These are phyloP conservation scores for Fraxinus angustifolia DNA, from an alignment of 305 asterid genomes.

Conservation along the genomic window DNA sequence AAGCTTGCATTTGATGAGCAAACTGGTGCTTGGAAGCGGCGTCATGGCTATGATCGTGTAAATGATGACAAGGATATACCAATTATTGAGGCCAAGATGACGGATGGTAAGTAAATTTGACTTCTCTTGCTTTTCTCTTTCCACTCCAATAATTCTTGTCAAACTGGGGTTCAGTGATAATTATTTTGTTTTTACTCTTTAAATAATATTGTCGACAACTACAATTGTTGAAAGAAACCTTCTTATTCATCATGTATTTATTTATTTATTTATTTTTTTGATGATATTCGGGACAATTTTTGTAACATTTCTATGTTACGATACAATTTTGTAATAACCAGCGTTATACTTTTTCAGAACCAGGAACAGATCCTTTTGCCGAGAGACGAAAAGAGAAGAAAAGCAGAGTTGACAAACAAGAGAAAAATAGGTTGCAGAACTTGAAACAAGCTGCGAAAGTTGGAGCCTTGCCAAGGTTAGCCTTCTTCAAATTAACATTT, in stretches of 20 bases:
- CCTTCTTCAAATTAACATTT: constrained; percentile 9
- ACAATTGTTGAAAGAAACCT: not conserved
- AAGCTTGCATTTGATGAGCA: constrained; percentile 82
- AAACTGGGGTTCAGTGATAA: not conserved
- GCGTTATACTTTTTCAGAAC: constrained; percentile 40
- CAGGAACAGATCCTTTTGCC: constrained; percentile 91
- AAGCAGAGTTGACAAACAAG: constrained; percentile 74
- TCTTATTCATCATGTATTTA: not conserved
- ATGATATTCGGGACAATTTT: constrained; percentile 1
- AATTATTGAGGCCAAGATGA: constrained; percentile 85
- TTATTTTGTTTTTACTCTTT: not conserved
- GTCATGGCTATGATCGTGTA: constrained; percentile 86
- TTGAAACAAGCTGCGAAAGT: constrained; percentile 79
- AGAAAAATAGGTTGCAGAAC: constrained; percentile 66
- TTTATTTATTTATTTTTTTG: not conserved
- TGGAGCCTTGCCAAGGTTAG: constrained; percentile 90
- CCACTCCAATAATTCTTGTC: not conserved
- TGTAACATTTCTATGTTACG: not conserved
- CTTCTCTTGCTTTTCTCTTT: not conserved
- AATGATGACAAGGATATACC: constrained; percentile 90
- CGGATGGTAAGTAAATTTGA: constrained; percentile 55
- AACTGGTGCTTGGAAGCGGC: constrained; percentile 80
- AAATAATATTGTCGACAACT: not conserved
- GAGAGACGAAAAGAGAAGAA: constrained; percentile 76
- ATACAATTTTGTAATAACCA: constrained; percentile 15